Evolutionary conservation across 441 rosid species (phyloP).

Genomic region (Arabidopsis hybrid): DNA sequence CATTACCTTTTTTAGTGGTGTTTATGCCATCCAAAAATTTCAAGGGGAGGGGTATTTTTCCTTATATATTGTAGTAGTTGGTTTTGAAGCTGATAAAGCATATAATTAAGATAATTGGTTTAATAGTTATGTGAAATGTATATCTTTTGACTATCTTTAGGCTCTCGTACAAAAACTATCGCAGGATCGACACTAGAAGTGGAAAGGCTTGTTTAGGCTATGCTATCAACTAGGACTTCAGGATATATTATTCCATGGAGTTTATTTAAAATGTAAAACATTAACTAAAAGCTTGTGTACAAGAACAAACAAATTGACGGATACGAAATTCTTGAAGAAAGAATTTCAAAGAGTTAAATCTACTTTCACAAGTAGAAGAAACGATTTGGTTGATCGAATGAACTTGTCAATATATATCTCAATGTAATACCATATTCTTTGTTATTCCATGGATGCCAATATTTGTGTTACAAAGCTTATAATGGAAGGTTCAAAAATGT

Average conservation of each 20-base stretch:
- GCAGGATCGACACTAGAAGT: too few species aligned
- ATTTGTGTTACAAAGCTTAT: neutral
- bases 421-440: neutral
- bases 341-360: neutral
- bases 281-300: too few species aligned
- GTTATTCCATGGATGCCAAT: neutral
- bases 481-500: too few species aligned
- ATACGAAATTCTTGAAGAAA: neutral
- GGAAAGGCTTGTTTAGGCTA: too few species aligned
- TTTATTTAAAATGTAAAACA: too few species aligned
- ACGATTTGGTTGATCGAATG: neutral
- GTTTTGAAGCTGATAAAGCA: neutral
- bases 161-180: too few species aligned
- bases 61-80: neutral
- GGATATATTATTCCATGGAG: too few species aligned
- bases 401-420: neutral
- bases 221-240: too few species aligned
- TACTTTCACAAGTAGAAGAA: neutral
- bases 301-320: too few species aligned
- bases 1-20: neutral
- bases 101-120: too few species aligned
- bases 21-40: neutral
- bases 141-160: too few species aligned
- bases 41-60: neutral
- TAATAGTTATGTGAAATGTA: too few species aligned